Conservation (phyloP, 2,329 filamentous ascomycete species). For the Xylaria sp. region DNA sequence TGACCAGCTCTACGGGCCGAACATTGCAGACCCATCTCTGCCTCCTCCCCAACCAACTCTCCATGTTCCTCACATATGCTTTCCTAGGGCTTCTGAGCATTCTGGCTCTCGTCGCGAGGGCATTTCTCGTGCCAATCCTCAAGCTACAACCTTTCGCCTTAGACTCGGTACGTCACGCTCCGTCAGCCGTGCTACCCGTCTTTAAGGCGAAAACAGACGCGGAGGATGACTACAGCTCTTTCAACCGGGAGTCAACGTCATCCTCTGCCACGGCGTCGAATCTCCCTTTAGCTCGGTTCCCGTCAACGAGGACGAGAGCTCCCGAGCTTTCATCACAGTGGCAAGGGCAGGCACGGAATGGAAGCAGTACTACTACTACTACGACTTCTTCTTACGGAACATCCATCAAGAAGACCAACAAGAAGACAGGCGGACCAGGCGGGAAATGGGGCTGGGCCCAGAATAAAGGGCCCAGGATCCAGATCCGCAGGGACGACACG, state of each 20-base stretch:
- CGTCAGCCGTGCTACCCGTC: conserved; percentile 55
- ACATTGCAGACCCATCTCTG: conserved; percentile 93
- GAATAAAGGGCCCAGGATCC: conserved; percentile 61
- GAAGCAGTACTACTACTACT: neutral
- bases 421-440: conserved; percentile 36
- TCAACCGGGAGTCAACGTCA: conserved; percentile 42
- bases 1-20: conserved; percentile 55
- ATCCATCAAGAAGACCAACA: neutral
- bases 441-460: conserved; percentile 59
- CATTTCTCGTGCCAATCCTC: conserved; percentile 67
- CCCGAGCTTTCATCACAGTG: conserved; percentile 44
- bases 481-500: conserved; percentile 60
- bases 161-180: conserved; percentile 51
- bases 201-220: conserved; percentile 67
- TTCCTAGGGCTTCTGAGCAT: conserved; percentile 67
- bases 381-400: neutral
- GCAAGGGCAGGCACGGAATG: conserved; percentile 28
- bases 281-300: conserved; percentile 47
- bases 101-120: conserved; percentile 62
- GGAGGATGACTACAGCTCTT: conserved; percentile 50
- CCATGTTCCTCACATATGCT: conserved; percentile 83
- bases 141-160: conserved; percentile 65
- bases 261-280: conserved; percentile 52
- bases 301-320: conserved; percentile 46
- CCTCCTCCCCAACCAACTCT: conserved; percentile 86